Percentiles rank a stretch among this genome's conserved stretches.
These are phyloP conservation scores for Petunia hybrid DNA, from an alignment of 305 asterid genomes.

Conservation along the genomic window DNA sequence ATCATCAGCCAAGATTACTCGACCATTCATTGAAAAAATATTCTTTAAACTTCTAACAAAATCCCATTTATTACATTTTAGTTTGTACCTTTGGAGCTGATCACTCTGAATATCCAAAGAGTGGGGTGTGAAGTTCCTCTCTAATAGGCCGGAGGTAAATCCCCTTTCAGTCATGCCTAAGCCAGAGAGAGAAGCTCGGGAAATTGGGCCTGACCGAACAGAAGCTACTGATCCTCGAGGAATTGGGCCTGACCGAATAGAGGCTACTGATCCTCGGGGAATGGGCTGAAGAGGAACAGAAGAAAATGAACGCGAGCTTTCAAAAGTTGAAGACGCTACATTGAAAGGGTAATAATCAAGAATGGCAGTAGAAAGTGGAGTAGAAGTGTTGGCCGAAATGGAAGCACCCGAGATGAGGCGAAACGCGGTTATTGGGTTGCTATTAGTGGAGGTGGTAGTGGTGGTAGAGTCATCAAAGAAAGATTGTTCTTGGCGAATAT, in stretches of 20 bases:
- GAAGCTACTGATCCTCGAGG: conserved; percentile 45
- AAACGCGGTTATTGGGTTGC: conserved; percentile 46
- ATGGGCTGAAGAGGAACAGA: conserved; percentile 83
- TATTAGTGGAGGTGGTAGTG: conserved; percentile 29
- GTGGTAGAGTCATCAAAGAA: conserved; percentile 48
- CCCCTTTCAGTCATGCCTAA: conserved; percentile 70
- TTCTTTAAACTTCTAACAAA: conserved; percentile 52
- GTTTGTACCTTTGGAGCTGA: conserved; percentile 66
- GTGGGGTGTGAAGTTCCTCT: conserved; percentile 65
- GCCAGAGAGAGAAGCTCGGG: conserved; percentile 42
- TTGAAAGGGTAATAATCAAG: conserved; percentile 41
- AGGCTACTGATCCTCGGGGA: conserved; percentile 51
- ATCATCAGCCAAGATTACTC: conserved; percentile 63
- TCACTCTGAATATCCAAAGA: conserved; percentile 73
- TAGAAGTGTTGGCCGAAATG: conserved; percentile 78
- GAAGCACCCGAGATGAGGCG: conserved; percentile 86
- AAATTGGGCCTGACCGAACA: conserved; percentile 67
- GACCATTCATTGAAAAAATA: conserved; percentile 57
- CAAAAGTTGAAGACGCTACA: conserved; percentile 74
- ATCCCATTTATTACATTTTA: conserved; percentile 60
- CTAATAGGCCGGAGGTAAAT: conserved; percentile 57
- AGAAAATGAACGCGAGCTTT: conserved; percentile 68
- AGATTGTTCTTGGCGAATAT: conserved; percentile 59
- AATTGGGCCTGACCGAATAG: conserved; percentile 71
- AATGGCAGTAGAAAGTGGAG: conserved; percentile 72